Evolutionary conservation across 768 basidiomycete species (phyloP).

Genomic region (Collybia sp.): DNA sequence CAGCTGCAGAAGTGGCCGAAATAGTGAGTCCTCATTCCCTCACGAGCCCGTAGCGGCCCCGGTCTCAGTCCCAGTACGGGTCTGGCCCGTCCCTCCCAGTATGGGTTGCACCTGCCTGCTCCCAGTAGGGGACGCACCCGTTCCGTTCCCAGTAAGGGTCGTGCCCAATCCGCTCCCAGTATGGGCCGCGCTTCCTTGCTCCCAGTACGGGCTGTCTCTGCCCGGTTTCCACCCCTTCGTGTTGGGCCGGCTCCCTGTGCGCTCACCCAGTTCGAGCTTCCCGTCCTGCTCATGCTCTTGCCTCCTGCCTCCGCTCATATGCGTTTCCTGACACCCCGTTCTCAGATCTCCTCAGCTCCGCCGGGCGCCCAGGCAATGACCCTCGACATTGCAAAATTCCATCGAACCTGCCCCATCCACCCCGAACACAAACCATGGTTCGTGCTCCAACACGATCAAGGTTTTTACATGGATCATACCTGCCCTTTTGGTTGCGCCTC

Average conservation of each 20-base stretch:
- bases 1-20: constrained; percentile 17
- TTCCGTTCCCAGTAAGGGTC: too few relatives aligned
- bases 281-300: too few relatives aligned
- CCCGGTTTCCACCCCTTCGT: too few relatives aligned
- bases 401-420: constrained; percentile 24
- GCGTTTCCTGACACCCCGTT: too few relatives aligned
- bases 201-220: too few relatives aligned
- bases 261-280: too few relatives aligned
- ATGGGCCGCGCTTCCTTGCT: too few relatives aligned
- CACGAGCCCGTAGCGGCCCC: neutral
- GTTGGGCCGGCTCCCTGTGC: too few relatives aligned
- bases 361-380: constrained; percentile 24
- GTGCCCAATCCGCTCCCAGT: too few relatives aligned
- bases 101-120: too few relatives aligned
- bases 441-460: constrained; percentile 16
- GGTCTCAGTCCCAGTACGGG: neutral
- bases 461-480: constrained; percentile 27
- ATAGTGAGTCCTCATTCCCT: constrained; percentile 14
- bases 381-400: constrained; percentile 27
- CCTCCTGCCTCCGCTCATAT: too few relatives aligned
- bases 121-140: too few relatives aligned
- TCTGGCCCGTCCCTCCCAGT: neutral
- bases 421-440: constrained; percentile 29
- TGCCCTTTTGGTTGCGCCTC: constrained; percentile 22
- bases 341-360: constrained; percentile 23